Evolutionary conservation across 2,329 filamentous ascomycete species (phyloP), one percentile per base, ranked within the genome.

Genomic region (Daldinia eschscholtzii): DNA sequence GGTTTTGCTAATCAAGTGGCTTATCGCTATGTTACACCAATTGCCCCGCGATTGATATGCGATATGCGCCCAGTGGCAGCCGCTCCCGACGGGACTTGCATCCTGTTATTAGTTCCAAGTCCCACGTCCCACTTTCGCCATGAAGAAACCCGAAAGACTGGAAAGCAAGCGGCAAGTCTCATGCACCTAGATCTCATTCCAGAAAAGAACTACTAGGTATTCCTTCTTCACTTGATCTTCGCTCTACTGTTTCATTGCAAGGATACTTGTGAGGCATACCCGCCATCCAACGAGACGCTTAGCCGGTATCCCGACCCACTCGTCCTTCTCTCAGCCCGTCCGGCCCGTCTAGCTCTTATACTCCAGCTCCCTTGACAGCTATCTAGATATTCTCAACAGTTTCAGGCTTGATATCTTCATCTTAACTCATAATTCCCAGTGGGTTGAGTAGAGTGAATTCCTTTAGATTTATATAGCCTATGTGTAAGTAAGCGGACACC

Each of bases 211-310:
- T 37, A 33, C 30, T 9, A 7, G 6, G 1, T 33, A 18, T 58
- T 35, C 37, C 26, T 48, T 53, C 28, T 57, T 13, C 23, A 20
- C 28, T 35, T 18, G 50, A 53, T 53, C 15, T 53, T 53, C 44
- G 23, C 4, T 56, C 20, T 37, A 39, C 6, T 15, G 33, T 62
- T 48, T 23, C 46, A 64, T 50, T 55, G 30, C 39, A 50, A 67
- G 57, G 23, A 50, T 57, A 57, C 23, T 56, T 42, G 62, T 61
- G 65, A 65, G 50, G 63, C 62, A 70, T 59, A 68, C 58, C 58
- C 65, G 68, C 61, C 48, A 52, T 68, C 33, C 52, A 23, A 37
- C 59, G 26, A 64, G 57, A 50, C 37, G 44, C 20, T 52, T 63
- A 41, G 20, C 26, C 5, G 30, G 33, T 39, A 41, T 26, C 6